These are phyloP conservation scores for Suillus subalutaceus DNA, from an alignment of 768 basidiomycete species.

Conservation along the genomic window DNA sequence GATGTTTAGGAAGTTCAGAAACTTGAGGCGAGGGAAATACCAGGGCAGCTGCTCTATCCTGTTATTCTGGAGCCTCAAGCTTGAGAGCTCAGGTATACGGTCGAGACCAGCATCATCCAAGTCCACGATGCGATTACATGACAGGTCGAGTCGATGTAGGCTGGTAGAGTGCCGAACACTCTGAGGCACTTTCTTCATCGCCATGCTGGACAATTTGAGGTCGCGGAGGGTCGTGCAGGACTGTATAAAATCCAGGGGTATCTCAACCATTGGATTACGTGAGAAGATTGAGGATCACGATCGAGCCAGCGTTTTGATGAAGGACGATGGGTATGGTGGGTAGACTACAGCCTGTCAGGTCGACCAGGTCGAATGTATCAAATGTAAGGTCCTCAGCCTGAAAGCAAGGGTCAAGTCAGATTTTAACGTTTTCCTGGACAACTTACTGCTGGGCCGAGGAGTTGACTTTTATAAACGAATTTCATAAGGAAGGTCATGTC, in stretches of 20 bases:
- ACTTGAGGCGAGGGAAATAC: conserved; percentile 76
- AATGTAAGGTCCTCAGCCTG: conserved; percentile 77
- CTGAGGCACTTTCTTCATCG: conserved; percentile 90
- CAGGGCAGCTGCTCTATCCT: conserved; percentile 84
- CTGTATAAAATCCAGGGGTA: conserved; percentile 96
- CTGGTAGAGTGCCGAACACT: conserved; percentile 75
- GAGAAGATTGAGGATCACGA: conserved; percentile 87
- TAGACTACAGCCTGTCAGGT: conserved; percentile 78
- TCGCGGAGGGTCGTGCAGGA: conserved; percentile 82
- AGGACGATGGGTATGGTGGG: conserved; percentile 88
- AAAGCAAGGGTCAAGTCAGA: conserved; percentile 10
- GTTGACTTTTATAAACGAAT: conserved; percentile 85
- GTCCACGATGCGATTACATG: conserved; percentile 88
- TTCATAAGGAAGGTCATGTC: conserved; percentile 85
- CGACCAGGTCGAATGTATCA: conserved; percentile 75
- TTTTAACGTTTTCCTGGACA: background rate
- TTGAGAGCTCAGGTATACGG: conserved; percentile 66
- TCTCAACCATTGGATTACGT: conserved; percentile 93
- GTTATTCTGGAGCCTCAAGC: conserved; percentile 87
- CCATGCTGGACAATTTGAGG: conserved; percentile 87
- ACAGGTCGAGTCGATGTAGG: conserved; percentile 82
- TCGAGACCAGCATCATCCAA: conserved; percentile 86
- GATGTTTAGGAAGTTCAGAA: conserved; percentile 81
- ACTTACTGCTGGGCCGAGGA: conserved; percentile 65
- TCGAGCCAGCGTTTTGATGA: conserved; percentile 81